Evolutionary conservation across 306 rosid genomes (phyloP).

Genomic region (Rosa multiflora): DNA sequence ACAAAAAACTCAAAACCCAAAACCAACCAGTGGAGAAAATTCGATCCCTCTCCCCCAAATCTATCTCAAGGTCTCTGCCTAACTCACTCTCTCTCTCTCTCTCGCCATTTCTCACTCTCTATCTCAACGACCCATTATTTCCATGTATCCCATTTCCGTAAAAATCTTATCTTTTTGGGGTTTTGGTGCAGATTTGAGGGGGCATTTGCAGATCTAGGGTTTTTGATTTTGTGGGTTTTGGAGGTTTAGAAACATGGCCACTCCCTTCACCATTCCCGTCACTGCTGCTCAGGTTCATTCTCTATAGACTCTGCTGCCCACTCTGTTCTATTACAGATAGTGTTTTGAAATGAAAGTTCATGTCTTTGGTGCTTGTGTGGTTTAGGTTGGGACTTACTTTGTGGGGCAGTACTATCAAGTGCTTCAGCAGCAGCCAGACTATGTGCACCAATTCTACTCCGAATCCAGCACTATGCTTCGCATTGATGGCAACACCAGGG

Average conservation of each 20-base stretch:
- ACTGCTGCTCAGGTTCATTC: slow-evolving; percentile 68
- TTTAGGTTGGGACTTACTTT: slow-evolving; percentile 91
- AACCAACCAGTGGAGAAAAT: slow-evolving; percentile 29
- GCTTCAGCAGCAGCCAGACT: slow-evolving; percentile 85
- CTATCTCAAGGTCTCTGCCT: slow-evolving; percentile 24
- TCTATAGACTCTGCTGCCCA: background rate
- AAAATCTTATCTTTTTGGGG: slow-evolving; percentile 28
- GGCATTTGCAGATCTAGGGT: slow-evolving; percentile 50
- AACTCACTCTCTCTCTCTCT: slow-evolving; percentile 21
- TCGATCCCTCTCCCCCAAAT: slow-evolving; percentile 15
- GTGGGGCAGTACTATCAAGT: slow-evolving; percentile 96
- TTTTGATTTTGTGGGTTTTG: slow-evolving; percentile 49
- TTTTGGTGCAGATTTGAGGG: slow-evolving; percentile 34
- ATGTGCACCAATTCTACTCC: slow-evolving; percentile 89
- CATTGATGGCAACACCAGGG: slow-evolving; percentile 65
- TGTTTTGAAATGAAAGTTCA: background rate
- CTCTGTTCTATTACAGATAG: background rate
- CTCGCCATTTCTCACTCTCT: background rate
- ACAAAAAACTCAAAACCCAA: background rate
- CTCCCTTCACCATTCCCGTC: slow-evolving; percentile 72
- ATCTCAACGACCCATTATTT: background rate
- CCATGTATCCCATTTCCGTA: slow-evolving; percentile 11
- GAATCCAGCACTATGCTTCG: slow-evolving; percentile 92
- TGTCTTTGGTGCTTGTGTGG: slow-evolving; percentile 1
- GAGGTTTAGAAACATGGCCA: slow-evolving; percentile 65